phyloP scores from a whole-genome alignment of 2,329 filamentous ascomycete genomes.

The Ophidiomyces ophidiicola region DNA sequence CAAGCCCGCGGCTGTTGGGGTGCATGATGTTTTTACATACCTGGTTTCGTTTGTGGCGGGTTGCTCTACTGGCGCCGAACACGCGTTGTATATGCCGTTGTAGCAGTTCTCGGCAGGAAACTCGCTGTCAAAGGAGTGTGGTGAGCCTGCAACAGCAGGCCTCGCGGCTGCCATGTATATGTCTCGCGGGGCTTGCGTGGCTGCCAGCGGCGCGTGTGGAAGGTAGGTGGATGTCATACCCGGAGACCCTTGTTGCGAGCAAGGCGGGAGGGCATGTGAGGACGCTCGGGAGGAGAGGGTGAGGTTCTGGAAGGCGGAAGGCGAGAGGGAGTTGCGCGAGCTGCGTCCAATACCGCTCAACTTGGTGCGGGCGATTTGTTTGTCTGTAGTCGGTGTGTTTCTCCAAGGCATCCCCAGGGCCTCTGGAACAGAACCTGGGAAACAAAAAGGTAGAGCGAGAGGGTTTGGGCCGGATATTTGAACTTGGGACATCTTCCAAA shows the following conservation, averaged over 20 bases:
- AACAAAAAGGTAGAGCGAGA: conserved; percentile 1
- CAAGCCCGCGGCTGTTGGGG: not conserved
- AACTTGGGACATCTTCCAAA: conserved; percentile 1
- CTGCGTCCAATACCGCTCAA: conserved; percentile 8
- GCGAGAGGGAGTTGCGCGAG: conserved; percentile 8
- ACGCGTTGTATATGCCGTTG: not conserved
- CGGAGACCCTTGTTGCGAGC: conserved; percentile 9
- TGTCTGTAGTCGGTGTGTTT: not conserved
- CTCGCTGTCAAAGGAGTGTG: conserved; percentile 1
- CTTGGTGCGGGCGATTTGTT: conserved; percentile 31
- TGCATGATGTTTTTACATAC: not conserved
- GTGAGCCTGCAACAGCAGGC: conserved; percentile 2
- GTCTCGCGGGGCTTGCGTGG: not conserved
- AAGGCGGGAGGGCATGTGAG: conserved; percentile 9
- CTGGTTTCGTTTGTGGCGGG: not conserved
- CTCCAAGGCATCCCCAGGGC: conserved; percentile 2
- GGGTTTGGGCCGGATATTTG: conserved; percentile 2
- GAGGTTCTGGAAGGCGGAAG: conserved; percentile 11
- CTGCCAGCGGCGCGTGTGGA: conserved; percentile 6
- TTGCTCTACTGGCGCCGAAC: not conserved
- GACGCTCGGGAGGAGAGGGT: conserved; percentile 11
- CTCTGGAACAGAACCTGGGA: not conserved
- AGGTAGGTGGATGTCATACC: conserved; percentile 5
- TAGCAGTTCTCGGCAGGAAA: conserved; percentile 4
- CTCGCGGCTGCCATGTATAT: conserved; percentile 3